Conservation (phyloP, 2,329 filamentous ascomycete genomes). For the Fusarium piperis region DNA sequence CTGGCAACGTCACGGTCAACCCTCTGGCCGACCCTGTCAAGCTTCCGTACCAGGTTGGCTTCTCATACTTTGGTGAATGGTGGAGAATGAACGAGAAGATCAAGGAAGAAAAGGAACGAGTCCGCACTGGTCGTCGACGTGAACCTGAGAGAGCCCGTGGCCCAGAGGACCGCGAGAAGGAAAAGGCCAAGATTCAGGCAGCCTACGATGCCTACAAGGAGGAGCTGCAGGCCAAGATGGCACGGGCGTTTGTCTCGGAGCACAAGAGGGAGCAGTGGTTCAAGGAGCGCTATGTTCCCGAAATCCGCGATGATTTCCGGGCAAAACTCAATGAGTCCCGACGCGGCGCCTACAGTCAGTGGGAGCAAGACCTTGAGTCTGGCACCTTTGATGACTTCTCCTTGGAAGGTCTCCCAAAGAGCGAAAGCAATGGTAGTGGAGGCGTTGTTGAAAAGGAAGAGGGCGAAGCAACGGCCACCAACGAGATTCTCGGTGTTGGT, state of each 20-base stretch:
- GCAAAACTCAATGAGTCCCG: constrained; percentile 82
- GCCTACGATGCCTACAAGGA: constrained; percentile 75
- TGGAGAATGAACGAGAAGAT: constrained; percentile 85
- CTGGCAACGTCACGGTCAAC: constrained; percentile 60
- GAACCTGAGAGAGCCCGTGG: constrained; percentile 71
- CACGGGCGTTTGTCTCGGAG: constrained; percentile 86
- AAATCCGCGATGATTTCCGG: constrained; percentile 79
- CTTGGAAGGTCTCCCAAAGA: constrained; percentile 92
- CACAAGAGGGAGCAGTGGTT: constrained; percentile 99
- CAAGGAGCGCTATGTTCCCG: constrained; percentile 89
- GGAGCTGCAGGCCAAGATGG: constrained; percentile 79
- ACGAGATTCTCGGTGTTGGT: constrained; percentile 91
- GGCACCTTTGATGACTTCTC: constrained; percentile 95
- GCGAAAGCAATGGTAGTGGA: constrained; percentile 86
- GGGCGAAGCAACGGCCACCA: constrained; percentile 89
- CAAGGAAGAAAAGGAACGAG: constrained; percentile 81
- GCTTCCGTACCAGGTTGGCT: constrained; percentile 82
- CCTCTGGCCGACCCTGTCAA: constrained; percentile 77
- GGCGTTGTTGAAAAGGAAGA: constrained; percentile 93
- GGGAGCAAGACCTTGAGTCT: constrained; percentile 86
- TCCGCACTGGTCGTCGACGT: constrained; percentile 73
- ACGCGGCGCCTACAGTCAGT: constrained; percentile 80
- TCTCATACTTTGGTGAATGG: constrained; percentile 88
- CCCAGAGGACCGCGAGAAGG: constrained; percentile 79
- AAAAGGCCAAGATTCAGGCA: constrained; percentile 79